These are phyloP conservation scores for Backusella circina DNA, from an alignment of 192 early-diverging fungal genomes.

Conservation along the genomic window DNA sequence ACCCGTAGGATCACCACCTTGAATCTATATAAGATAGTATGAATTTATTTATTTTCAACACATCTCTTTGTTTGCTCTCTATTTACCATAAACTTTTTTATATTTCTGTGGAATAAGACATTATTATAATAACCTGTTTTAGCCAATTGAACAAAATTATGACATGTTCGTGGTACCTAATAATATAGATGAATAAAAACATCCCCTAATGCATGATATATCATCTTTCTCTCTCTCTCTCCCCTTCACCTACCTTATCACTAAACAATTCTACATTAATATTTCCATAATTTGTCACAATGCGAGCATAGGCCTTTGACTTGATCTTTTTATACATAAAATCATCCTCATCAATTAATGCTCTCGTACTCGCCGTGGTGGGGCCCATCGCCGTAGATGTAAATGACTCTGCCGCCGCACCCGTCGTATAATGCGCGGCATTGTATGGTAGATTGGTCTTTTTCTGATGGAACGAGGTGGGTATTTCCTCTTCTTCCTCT, in stretches of 20 bases:
- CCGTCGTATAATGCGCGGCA: conserved; percentile 81
- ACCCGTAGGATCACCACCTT: conserved; percentile 95
- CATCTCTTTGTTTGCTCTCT: background rate
- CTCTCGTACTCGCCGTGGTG: conserved; percentile 66
- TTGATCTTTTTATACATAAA: conserved; percentile 87
- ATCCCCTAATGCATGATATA: too few species aligned
- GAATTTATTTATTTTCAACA: background rate
- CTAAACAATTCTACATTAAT: conserved; percentile 81
- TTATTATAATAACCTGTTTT: conserved; percentile 85
- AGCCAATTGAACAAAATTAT: conserved; percentile 89
- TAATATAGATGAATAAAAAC: conserved; percentile 17
- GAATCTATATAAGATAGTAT: conserved; percentile 47
- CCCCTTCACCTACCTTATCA: conserved; percentile 46
- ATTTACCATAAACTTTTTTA: conserved; percentile 87
- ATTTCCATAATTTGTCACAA: conserved; percentile 81
- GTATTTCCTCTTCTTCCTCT: conserved; percentile 5
- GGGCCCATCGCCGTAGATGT: conserved; percentile 83
- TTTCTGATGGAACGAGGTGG: conserved; percentile 27
- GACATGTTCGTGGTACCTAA: conserved; percentile 80
- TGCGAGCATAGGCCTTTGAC: conserved; percentile 70
- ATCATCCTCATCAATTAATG: conserved; percentile 76
- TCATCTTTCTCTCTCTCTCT: background rate
- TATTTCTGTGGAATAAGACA: conserved; percentile 80
- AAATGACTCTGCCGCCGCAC: conserved; percentile 72
- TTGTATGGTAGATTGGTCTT: conserved; percentile 60